These are phyloP conservation scores for Narthecium ossifragum DNA, from an alignment of 106 monocot genomes.

Conservation along the genomic window DNA sequence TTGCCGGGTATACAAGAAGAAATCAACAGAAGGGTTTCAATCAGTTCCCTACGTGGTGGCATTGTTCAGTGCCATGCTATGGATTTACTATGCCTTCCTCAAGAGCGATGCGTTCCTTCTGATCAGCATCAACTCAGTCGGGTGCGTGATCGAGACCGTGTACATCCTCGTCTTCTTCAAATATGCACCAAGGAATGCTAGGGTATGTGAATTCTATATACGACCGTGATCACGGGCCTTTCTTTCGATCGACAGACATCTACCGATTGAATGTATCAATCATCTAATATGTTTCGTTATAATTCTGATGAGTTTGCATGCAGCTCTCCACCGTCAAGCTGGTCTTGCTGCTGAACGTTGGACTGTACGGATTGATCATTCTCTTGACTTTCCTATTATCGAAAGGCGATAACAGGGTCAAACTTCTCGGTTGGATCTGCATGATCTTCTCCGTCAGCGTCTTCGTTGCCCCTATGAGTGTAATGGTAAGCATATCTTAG, in stretches of 20 bases:
- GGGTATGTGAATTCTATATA: slow-evolving; percentile 13
- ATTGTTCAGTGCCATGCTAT: slow-evolving; percentile 68
- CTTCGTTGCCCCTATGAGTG: slow-evolving; percentile 57
- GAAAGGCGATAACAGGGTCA: slow-evolving; percentile 10
- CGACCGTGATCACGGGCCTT: too few relatives aligned
- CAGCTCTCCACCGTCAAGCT: slow-evolving; percentile 38
- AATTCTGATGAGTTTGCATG: not conserved
- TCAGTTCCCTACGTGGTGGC: slow-evolving; percentile 57
- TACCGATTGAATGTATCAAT: not conserved
- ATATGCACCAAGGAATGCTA: slow-evolving; percentile 45
- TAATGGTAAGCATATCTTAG: slow-evolving; percentile 35
- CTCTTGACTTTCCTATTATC: slow-evolving; percentile 31
- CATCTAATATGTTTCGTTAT: not conserved
- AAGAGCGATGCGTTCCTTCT: slow-evolving; percentile 46
- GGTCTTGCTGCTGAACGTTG: slow-evolving; percentile 40
- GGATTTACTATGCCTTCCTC: slow-evolving; percentile 65
- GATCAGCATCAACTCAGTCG: slow-evolving; percentile 68
- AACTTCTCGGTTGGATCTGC: slow-evolving; percentile 49
- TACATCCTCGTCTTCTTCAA: slow-evolving; percentile 55
- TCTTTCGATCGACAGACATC: too few relatives aligned
- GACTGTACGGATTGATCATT: slow-evolving; percentile 29
- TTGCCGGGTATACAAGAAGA: slow-evolving; percentile 39
- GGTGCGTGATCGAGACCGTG: slow-evolving; percentile 57
- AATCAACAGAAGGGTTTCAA: slow-evolving; percentile 65
- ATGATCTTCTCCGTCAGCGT: slow-evolving; percentile 47